Base-by-base conservation (phyloP, 257 asterid genomes). In the Striga asiatica region DNA sequence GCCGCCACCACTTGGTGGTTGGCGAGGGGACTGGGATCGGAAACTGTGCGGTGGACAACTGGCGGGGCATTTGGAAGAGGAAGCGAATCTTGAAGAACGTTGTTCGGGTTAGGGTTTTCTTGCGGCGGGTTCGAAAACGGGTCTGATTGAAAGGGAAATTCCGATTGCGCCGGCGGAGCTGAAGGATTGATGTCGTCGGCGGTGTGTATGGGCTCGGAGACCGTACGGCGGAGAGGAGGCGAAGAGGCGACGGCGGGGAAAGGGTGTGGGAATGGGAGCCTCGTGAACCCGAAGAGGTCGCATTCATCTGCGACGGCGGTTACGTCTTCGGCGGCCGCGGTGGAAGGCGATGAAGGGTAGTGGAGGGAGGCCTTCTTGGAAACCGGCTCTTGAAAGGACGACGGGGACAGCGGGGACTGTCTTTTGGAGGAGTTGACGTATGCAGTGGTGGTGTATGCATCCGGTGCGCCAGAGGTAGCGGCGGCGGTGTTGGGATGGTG, bases 21-120 rank as follows among this genome's bases (percentile, higher is more conserved):
- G 31, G 23, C 46, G 23, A 49, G 12, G 1, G 73, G 67, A 43
- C 8, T 45, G 28, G 79, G 82, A 23, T 62, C 72, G 8, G 79
- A 76, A 0, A 52, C 1, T 0, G 71, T 58, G 51, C 72, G 75
- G 29, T 39, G 22, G 3, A 72, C 62, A 34, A 16, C 13, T 0
- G 67, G 58, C 11, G 22, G 46, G 14, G 46, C 42, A 27, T 7
- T 27, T 3, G 32, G 32, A 27, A 27, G 7, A 3, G 32, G 32
- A 7, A 27, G 7, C 32, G 32, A 27, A 27, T 27, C 32, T 27
- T 27, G 32, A 27, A 27, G 32, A 27, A 18, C n/a, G n/a, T 37
- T 37, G 13, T 37, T 37, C 13, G n/a, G n/a, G n/a, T 37, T 17
- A 3, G 66, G 31, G 16, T 0, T 21, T 32, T 54, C 74, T n/a